A percentile compares a stretch with the other conserved stretches of the same genome.
These are phyloP conservation scores for Paracoccidioides lutzii DNA, from an alignment of 2,329 filamentous ascomycete genomes.

Conservation along the genomic window DNA sequence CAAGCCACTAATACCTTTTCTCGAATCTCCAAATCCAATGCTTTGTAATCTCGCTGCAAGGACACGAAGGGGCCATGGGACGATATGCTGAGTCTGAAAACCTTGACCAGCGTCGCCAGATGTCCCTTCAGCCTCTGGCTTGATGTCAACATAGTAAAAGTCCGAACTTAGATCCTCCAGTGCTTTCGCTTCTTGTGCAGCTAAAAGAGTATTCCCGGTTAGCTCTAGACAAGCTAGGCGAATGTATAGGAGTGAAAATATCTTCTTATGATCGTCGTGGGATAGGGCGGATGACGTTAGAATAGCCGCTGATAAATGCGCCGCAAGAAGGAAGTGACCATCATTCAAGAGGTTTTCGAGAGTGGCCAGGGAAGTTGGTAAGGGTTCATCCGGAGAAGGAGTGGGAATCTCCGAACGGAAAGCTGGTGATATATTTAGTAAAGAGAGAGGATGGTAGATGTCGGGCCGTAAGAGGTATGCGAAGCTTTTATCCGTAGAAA, in stretches of 20 bases:
- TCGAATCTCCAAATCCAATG: conserved; percentile 70
- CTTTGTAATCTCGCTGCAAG: conserved; percentile 74
- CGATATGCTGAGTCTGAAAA: conserved; percentile 44
- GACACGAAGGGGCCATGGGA: conserved; percentile 78
- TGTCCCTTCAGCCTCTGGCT: conserved; percentile 28
- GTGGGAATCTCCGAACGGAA: conserved; percentile 58
- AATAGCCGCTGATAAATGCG: conserved; percentile 36
- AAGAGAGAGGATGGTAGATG: conserved; percentile 69
- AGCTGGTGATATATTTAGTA: conserved; percentile 45
- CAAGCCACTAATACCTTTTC: conserved; percentile 76
- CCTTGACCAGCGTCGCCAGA: conserved; percentile 49
- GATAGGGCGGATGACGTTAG: conserved; percentile 30
- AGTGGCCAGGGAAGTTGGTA: conserved; percentile 22
- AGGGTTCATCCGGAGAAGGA: conserved; percentile 48
- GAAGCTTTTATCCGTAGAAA: conserved; percentile 48
- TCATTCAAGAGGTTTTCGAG: conserved; percentile 54
- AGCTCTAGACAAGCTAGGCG: conserved; percentile 72
- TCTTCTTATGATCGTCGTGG: conserved; percentile 45
- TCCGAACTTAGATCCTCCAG: conserved; percentile 50
- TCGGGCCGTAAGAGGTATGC: conserved; percentile 66
- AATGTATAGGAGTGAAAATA: conserved; percentile 68
- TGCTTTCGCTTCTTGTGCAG: conserved; percentile 50
- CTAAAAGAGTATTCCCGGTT: conserved; percentile 57
- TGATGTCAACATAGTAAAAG: conserved; percentile 33
- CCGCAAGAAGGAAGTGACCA: conserved; percentile 71